These are phyloP conservation scores for Malassezia sp. DNA, from an alignment of 1,284 basidiomycete genomes.

Conservation along the genomic window DNA sequence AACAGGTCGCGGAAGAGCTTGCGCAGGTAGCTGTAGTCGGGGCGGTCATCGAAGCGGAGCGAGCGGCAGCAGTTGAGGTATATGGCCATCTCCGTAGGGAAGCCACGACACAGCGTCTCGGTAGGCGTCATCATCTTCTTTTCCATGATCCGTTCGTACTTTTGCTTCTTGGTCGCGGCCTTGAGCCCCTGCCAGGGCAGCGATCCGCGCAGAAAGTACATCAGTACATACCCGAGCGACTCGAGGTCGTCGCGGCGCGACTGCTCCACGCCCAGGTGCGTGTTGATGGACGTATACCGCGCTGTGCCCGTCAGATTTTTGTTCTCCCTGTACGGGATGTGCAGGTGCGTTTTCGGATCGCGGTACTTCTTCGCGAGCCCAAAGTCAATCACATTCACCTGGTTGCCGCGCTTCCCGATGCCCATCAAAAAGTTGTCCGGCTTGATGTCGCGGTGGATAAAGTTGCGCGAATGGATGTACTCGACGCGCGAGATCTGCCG, in stretches of 20 bases:
- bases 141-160: slow-evolving; percentile 48
- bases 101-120: slow-evolving; percentile 46
- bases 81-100: slow-evolving; percentile 47
- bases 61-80: slow-evolving; percentile 48
- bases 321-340: slow-evolving; percentile 99
- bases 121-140: slow-evolving; percentile 48
- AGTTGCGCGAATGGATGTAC: slow-evolving; percentile 98
- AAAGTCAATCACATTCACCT: slow-evolving; percentile 99
- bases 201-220: slow-evolving; percentile 47
- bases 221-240: slow-evolving; percentile 44
- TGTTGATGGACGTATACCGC: slow-evolving; percentile 98
- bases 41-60: slow-evolving; percentile 47
- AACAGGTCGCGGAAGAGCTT: slow-evolving; percentile 48
- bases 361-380: slow-evolving; percentile 99
- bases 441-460: slow-evolving; percentile 98
- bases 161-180: slow-evolving; percentile 47
- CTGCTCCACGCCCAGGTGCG: slow-evolving; percentile 73
- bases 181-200: slow-evolving; percentile 46
- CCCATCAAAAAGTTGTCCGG: slow-evolving; percentile 99
- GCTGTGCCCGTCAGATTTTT: slow-evolving; percentile 99
- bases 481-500: slow-evolving; percentile 98
- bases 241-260: slow-evolving; percentile 46
- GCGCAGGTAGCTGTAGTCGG: slow-evolving; percentile 47
- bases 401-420: slow-evolving; percentile 96
- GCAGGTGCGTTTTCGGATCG: slow-evolving; percentile 96